Base-by-base conservation (phyloP, 495 filamentous ascomycete genomes). In the Aspergillus saccharolyticus region DNA sequence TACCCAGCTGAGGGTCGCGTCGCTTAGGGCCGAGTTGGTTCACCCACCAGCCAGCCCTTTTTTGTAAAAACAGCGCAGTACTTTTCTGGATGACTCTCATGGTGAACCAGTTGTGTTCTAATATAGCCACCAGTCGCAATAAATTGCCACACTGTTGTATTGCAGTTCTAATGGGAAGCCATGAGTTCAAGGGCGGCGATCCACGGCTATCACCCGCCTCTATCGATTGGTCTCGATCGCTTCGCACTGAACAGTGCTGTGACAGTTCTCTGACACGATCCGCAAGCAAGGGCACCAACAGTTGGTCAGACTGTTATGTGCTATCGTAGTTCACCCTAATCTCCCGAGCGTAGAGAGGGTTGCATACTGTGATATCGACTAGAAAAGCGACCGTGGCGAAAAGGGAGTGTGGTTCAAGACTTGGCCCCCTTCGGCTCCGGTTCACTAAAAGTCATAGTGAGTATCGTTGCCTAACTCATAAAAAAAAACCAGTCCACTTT, bases 211-310 rank as follows among this genome's bases (percentile, higher is more conserved):
- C 33, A 25, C 14, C 33, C 33, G 33, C 14, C 33, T 12, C 33
- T 12, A 39, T 53, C 19, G 33, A 20, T 56, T 56, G 24, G 28
- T 42, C 45, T 45, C 44, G 28, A 50, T 18, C 14, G 21, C 22
- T 18, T 42, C 24, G 6, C 42, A 45, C 1, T 22, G 22, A 21
- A 18, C 44, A 24, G 53, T 14, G 33, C 22, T 63, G 61, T 49
- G 53, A 58, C 57, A 53, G 28, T 46, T 52, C 51, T 56, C 62
- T 58, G 46, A 64, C 58, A 64, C 18, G 62, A 64, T 64, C 62
- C 54, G 49, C 62, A 51, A 55, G 21, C 39, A 20, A 22, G 47
- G 22, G 28, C 24, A 30, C 24, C 47, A 50, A 50, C 47, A 1
- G 47, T 50, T 50, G 47, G 47, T 17, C 47, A 16, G 21, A 24